phyloP scores from a whole-genome alignment of 129 eudicot genomes.

The Chrysanthemum lavandulifolium region DNA sequence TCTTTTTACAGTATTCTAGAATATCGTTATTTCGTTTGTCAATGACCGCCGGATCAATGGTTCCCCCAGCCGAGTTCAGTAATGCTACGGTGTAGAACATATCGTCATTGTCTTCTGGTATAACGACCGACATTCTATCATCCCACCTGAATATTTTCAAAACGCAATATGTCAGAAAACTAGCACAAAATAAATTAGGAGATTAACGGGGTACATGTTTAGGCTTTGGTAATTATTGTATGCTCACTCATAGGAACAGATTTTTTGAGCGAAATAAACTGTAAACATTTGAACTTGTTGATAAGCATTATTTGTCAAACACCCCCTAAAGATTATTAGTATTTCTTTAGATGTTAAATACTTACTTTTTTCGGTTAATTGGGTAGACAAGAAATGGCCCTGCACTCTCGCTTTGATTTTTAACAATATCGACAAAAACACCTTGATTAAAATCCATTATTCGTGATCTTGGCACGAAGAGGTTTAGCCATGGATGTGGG shows the following conservation, averaged over 20 bases:
- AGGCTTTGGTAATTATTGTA: too few relatives aligned
- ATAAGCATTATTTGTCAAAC: too few relatives aligned
- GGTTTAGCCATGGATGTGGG: constrained; percentile 52
- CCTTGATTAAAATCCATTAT: constrained; percentile 43
- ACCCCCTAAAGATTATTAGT: too few relatives aligned
- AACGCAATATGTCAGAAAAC: background rate
- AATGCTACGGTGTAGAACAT: constrained; percentile 31
- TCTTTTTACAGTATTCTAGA: constrained; percentile 22
- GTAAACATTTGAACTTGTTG: too few relatives aligned
- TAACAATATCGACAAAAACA: constrained; percentile 38
- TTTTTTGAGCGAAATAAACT: too few relatives aligned
- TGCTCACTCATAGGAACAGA: too few relatives aligned
- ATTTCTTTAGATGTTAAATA: background rate
- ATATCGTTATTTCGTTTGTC: constrained; percentile 33
- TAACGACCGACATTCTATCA: constrained; percentile 34
- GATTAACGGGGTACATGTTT: background rate
- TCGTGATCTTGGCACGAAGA: constrained; percentile 41
- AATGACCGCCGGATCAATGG: background rate
- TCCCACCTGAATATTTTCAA: constrained; percentile 37
- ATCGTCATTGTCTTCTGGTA: constrained; percentile 36
- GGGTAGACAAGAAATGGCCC: constrained; percentile 51
- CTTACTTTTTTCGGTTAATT: constrained; percentile 38
- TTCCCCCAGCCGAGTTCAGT: constrained; percentile 20
- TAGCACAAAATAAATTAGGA: background rate
- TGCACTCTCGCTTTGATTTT: constrained; percentile 30